Conservation (phyloP, 2,329 filamentous ascomycete genomes). For the Alternaria infectoria region DNA sequence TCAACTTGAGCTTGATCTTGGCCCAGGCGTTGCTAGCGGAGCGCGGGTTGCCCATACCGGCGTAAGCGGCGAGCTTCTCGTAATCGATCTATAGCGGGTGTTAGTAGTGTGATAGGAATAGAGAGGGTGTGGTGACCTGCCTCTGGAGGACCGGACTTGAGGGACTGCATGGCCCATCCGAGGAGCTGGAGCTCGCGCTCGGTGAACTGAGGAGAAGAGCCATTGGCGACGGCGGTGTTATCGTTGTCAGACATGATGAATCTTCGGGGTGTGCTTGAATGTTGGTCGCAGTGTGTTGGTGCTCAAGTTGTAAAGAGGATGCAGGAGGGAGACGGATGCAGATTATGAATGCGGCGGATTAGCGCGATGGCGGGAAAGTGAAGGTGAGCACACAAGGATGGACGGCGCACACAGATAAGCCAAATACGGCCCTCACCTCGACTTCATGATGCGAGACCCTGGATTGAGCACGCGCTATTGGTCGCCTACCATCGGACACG, state of each 20-base stretch:
- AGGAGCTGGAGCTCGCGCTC: constrained; percentile 46
- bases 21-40: constrained; percentile 49
- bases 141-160: constrained; percentile 47
- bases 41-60: constrained; percentile 46
- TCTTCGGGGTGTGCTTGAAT: neutral
- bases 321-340: neutral
- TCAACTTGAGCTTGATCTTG: constrained; percentile 43
- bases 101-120: constrained; percentile 5
- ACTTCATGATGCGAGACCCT: neutral
- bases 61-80: constrained; percentile 43
- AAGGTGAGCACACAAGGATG: constrained; percentile 18
- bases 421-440: constrained; percentile 9
- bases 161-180: constrained; percentile 45
- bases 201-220: constrained; percentile 32
- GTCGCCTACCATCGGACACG: neutral
- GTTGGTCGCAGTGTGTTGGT: neutral
- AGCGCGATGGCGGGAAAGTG: constrained; percentile 12
- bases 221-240: constrained; percentile 12
- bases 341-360: constrained; percentile 4
- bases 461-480: neutral
- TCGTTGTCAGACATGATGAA: constrained; percentile 35
- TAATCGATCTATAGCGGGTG: constrained; percentile 43
- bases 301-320: neutral
- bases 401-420: neutral
- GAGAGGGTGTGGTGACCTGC: constrained; percentile 12